phyloP scores from a whole-genome alignment of 768 basidiomycete genomes.

The Lactifluus subvellereus region DNA sequence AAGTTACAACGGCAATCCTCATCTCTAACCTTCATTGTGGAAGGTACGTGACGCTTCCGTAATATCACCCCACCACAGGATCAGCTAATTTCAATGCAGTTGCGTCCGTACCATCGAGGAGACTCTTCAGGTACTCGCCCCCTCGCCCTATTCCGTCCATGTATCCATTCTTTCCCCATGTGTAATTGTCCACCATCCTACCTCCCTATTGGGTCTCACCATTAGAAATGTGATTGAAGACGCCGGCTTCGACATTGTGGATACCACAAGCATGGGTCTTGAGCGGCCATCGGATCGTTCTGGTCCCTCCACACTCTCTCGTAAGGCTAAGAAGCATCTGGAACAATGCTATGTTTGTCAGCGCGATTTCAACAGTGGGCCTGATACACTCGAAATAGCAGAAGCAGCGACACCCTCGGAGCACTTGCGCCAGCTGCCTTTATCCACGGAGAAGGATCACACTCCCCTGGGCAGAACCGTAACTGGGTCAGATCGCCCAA shows the following conservation, averaged over 20 bases:
- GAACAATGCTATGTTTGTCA: slow-evolving; percentile 19
- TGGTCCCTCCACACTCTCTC: slow-evolving; percentile 14
- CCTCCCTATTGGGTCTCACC: slow-evolving; percentile 26
- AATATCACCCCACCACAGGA: background rate
- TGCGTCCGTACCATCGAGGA: slow-evolving; percentile 45
- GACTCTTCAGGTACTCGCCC: slow-evolving; percentile 35
- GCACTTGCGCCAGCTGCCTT: background rate
- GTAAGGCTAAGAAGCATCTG: slow-evolving; percentile 9
- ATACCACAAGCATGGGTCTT: slow-evolving; percentile 22
- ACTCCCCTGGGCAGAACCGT: background rate
- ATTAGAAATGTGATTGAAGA: slow-evolving; percentile 38
- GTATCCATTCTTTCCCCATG: slow-evolving; percentile 43
- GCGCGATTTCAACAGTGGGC: background rate
- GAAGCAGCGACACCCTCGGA: background rate
- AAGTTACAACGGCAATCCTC: slow-evolving; percentile 31
- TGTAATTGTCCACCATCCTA: slow-evolving; percentile 38
- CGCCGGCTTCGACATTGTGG: slow-evolving; percentile 44
- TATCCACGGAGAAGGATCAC: background rate
- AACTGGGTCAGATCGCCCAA: background rate
- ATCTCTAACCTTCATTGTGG: slow-evolving; percentile 47
- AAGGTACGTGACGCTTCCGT: slow-evolving; percentile 32
- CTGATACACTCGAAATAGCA: background rate
- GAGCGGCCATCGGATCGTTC: background rate
- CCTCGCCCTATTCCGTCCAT: slow-evolving; percentile 36
- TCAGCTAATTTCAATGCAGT: slow-evolving; percentile 27